phyloP scores from a whole-genome alignment of 768 basidiomycete species.

The Nidula microcarpa region DNA sequence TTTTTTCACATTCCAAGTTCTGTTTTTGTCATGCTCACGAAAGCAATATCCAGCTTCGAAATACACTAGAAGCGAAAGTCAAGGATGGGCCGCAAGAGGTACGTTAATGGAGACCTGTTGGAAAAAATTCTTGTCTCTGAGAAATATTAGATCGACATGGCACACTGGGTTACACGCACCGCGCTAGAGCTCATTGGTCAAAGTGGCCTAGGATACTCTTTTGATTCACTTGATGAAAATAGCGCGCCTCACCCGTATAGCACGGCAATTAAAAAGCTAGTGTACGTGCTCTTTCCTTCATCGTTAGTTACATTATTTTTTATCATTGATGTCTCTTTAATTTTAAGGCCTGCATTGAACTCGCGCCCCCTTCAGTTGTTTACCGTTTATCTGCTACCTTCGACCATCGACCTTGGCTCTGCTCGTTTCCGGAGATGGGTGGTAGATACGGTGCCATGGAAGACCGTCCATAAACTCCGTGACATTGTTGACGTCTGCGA shows the following conservation, averaged over 20 bases:
- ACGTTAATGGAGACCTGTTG: not conserved
- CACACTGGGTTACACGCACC: constrained; percentile 20
- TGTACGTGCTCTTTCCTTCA: constrained; percentile 15
- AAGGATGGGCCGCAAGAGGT: constrained; percentile 26
- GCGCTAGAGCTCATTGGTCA: constrained; percentile 34
- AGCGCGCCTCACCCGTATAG: constrained; percentile 23
- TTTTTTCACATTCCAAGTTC: not conserved
- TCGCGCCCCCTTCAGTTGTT: too few species aligned
- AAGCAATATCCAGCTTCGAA: constrained; percentile 16
- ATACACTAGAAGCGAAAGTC: constrained; percentile 19
- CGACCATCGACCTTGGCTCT: constrained; percentile 17
- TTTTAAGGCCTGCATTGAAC: not conserved
- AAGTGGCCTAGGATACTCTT: constrained; percentile 42
- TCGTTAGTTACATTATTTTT: constrained; percentile 2
- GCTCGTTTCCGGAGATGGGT: constrained; percentile 26
- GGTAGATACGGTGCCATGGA: constrained; percentile 27
- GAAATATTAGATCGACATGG: constrained; percentile 23
- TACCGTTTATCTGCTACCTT: constrained; percentile 10
- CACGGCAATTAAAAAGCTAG: constrained; percentile 22
- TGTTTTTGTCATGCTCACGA: too few species aligned
- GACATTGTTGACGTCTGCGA: constrained; percentile 30
- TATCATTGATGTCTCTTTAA: constrained; percentile 8
- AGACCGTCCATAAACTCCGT: constrained; percentile 19
- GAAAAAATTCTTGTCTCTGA: not conserved
- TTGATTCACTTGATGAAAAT: constrained; percentile 32